Percentiles rank a stretch among this genome's conserved stretches.
Evolutionary conservation across 768 basidiomycete genomes (phyloP).

Genomic region (Mrakia blollopis): DNA sequence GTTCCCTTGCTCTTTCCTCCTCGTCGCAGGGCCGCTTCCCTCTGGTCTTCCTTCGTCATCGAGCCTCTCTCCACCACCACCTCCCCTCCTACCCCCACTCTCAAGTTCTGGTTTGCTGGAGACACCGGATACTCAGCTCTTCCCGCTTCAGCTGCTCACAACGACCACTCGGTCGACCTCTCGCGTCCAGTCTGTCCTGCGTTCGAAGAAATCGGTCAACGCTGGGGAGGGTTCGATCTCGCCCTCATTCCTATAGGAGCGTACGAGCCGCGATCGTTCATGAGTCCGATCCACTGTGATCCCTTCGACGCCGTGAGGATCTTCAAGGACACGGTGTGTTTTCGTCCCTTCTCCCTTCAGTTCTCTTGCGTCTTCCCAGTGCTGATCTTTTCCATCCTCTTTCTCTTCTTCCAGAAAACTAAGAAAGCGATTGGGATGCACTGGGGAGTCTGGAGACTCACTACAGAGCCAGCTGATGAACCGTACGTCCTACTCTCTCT

Average conservation of each 20-base stretch:
- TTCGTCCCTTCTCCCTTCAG: neutral
- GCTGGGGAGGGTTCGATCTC: slow-evolving; percentile 61
- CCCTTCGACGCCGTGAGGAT: slow-evolving; percentile 65
- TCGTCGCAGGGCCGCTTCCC: slow-evolving; percentile 13
- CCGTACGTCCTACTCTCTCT: slow-evolving; percentile 41
- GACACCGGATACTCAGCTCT: slow-evolving; percentile 46
- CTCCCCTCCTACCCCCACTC: neutral
- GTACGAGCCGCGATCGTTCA: slow-evolving; percentile 49
- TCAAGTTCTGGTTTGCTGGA: slow-evolving; percentile 55
- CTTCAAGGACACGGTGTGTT: slow-evolving; percentile 59
- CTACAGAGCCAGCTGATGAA: slow-evolving; percentile 51
- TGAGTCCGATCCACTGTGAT: slow-evolving; percentile 60
- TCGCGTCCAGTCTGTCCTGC: slow-evolving; percentile 57
- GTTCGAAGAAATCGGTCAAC: slow-evolving; percentile 64
- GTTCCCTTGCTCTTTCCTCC: neutral
- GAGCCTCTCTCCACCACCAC: slow-evolving; percentile 5
- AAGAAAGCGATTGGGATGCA: slow-evolving; percentile 64
- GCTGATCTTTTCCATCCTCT: neutral
- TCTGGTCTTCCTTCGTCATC: slow-evolving; percentile 32
- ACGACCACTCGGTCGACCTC: slow-evolving; percentile 36
- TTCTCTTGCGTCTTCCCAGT: neutral
- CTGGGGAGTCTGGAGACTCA: slow-evolving; percentile 51
- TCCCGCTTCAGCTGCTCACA: slow-evolving; percentile 31
- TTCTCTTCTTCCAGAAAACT: slow-evolving; percentile 35
- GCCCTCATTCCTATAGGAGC: slow-evolving; percentile 64